Conservation (phyloP, 2,329 filamentous ascomycete species). For the Immersiporthe knoxdaviesiana region DNA sequence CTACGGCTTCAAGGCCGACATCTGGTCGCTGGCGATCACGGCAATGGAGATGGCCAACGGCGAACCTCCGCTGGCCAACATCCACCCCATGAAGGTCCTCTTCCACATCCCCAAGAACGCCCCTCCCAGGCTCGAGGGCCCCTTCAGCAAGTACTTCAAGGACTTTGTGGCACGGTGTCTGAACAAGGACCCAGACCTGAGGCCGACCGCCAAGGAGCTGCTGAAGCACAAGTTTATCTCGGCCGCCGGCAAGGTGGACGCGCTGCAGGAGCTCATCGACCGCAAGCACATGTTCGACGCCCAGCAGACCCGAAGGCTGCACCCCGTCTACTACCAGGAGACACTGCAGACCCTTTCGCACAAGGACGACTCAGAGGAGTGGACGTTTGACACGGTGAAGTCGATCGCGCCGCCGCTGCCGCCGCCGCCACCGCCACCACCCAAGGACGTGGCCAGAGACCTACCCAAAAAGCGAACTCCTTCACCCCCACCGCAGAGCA, state of each 20-base stretch:
- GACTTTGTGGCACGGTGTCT: slow-evolving; percentile 91
- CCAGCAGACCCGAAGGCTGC: slow-evolving; percentile 67
- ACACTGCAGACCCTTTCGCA: slow-evolving; percentile 75
- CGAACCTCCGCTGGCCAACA: slow-evolving; percentile 83
- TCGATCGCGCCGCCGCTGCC: slow-evolving; percentile 61
- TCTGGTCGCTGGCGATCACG: slow-evolving; percentile 91
- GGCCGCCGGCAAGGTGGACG: slow-evolving; percentile 84
- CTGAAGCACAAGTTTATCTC: slow-evolving; percentile 87
- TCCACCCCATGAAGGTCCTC: slow-evolving; percentile 92
- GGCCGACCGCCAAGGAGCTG: slow-evolving; percentile 84
- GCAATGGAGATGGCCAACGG: slow-evolving; percentile 88
- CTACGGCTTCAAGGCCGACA: slow-evolving; percentile 87
- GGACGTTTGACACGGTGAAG: slow-evolving; percentile 95
- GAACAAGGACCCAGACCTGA: slow-evolving; percentile 84
- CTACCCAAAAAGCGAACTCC: slow-evolving; percentile 59
- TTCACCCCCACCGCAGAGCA: slow-evolving; percentile 59
- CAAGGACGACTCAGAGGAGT: slow-evolving; percentile 70
- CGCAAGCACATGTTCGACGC: slow-evolving; percentile 83
- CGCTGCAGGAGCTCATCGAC: slow-evolving; percentile 83
- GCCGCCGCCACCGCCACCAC: slow-evolving; percentile 33
- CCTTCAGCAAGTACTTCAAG: slow-evolving; percentile 88
- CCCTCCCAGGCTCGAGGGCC: slow-evolving; percentile 81
- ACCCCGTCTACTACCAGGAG: slow-evolving; percentile 90
- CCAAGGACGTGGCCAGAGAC: slow-evolving; percentile 44
- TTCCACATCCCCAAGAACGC: slow-evolving; percentile 90